phyloP scores from a whole-genome alignment of 164 flowering plant genomes.

The Pachysandra terminalis region DNA sequence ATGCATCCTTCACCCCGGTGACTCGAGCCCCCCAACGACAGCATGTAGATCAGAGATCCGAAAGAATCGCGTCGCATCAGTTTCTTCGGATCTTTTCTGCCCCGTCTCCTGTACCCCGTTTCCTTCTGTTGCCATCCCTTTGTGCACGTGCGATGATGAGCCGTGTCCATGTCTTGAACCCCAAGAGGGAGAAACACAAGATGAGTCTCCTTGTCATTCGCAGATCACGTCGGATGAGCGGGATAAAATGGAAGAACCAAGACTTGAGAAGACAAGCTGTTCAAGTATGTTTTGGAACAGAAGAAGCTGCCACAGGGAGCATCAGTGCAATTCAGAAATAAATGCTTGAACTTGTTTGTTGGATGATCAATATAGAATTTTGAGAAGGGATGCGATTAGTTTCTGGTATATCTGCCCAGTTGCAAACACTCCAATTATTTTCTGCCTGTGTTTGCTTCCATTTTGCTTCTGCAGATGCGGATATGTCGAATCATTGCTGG shows the following conservation, averaged over 20 bases:
- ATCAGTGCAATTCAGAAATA: conserved; percentile 89
- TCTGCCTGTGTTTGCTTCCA: neutral
- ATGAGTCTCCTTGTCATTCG: conserved; percentile 46
- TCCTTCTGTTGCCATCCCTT: conserved; percentile 72
- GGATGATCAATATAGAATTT: neutral
- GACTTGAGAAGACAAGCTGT: conserved; percentile 72
- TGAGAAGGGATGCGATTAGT: conserved; percentile 4
- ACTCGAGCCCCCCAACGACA: conserved; percentile 39
- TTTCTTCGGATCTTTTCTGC: conserved; percentile 77
- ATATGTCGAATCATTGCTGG: conserved; percentile 1
- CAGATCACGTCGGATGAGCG: conserved; percentile 40
- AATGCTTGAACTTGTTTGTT: conserved; percentile 44
- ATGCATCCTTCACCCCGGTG: conserved; percentile 80
- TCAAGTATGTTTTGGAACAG: conserved; percentile 89
- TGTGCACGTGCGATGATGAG: conserved; percentile 75
- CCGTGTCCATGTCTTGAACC: conserved; percentile 70
- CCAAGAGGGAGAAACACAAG: conserved; percentile 42
- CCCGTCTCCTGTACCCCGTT: conserved; percentile 91
- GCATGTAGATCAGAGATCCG: conserved; percentile 49
- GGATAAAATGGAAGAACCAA: conserved; percentile 58
- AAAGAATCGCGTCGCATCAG: conserved; percentile 76
- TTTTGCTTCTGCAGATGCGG: conserved; percentile 1
- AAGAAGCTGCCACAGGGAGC: conserved; percentile 96
- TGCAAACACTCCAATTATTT: neutral
- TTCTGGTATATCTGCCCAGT: conserved; percentile 9